phyloP scores from a whole-genome alignment of 1,284 basidiomycete species.

The Apiotrichum sp. region DNA sequence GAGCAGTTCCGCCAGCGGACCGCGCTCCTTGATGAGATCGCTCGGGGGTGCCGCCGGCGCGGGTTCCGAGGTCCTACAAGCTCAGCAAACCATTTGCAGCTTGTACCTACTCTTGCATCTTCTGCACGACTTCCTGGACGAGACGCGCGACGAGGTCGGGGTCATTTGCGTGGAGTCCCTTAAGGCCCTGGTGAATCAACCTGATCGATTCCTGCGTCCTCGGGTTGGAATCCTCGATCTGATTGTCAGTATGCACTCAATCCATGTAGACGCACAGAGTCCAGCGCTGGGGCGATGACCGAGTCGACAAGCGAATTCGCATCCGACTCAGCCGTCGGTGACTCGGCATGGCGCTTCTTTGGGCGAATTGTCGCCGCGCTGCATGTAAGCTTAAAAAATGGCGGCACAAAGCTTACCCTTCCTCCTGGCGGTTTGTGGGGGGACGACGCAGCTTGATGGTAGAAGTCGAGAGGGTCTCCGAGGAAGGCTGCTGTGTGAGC shows the following conservation, averaged over 20 bases:
- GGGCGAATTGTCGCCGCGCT: background rate
- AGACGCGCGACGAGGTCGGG: slow-evolving; percentile 77
- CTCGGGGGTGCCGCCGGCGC: background rate
- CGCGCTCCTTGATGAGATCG: slow-evolving; percentile 29
- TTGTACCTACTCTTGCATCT: slow-evolving; percentile 28
- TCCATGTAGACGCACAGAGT: slow-evolving; percentile 21
- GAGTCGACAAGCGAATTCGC: background rate
- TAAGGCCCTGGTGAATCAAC: slow-evolving; percentile 82
- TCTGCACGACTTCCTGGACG: slow-evolving; percentile 79
- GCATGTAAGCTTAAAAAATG: slow-evolving; percentile 7
- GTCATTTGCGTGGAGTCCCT: slow-evolving; percentile 72
- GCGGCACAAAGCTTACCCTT: slow-evolving; percentile 21
- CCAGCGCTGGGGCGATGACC: background rate
- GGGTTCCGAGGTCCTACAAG: background rate
- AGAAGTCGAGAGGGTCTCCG: background rate
- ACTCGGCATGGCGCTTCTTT: background rate
- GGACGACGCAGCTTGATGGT: background rate
- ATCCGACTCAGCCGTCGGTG: background rate
- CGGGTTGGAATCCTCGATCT: slow-evolving; percentile 71
- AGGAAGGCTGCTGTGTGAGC: no score
- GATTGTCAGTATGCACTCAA: slow-evolving; percentile 19
- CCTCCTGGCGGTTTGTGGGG: background rate
- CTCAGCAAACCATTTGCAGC: background rate
- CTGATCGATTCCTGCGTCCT: slow-evolving; percentile 80
- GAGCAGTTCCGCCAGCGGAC: slow-evolving; percentile 83